These are phyloP conservation scores for Hypoxylon sp. DNA, from an alignment of 2,329 filamentous ascomycete genomes.

Conservation along the genomic window DNA sequence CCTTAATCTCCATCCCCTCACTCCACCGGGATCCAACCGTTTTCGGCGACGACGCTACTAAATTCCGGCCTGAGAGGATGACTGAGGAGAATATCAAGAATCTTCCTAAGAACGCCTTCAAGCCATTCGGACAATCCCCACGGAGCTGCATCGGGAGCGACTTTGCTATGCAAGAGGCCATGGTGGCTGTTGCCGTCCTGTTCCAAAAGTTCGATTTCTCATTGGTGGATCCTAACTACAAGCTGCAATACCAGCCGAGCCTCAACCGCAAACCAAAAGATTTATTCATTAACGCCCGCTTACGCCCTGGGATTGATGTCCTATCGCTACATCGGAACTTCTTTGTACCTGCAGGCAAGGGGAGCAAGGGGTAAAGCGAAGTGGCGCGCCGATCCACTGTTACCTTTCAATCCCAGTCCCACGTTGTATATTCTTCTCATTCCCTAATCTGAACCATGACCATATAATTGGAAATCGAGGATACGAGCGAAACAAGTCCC, in stretches of 20 bases:
- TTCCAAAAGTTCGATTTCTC: neutral
- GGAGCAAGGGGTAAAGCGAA: neutral
- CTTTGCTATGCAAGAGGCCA: constrained; percentile 3
- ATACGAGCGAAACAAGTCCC: neutral
- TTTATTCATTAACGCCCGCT: neutral
- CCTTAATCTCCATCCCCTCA: neutral
- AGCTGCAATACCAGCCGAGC: neutral
- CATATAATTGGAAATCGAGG: neutral
- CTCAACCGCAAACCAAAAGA: neutral
- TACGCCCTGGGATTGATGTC: neutral
- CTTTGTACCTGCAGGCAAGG: neutral
- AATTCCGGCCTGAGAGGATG: constrained; percentile 64
- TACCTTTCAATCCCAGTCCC: neutral
- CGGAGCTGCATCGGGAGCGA: neutral
- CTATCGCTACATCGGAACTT: neutral
- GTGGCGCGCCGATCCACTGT: neutral
- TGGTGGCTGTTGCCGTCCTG: neutral
- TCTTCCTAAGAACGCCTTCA: constrained; percentile 42
- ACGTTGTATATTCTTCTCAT: neutral
- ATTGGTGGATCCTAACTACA: neutral
- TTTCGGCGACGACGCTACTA: constrained; percentile 57
- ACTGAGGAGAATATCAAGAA: constrained; percentile 59
- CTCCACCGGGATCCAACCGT: neutral
- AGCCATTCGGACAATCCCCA: neutral
- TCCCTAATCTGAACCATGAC: neutral